Base-by-base conservation (phyloP, 192 early-diverging fungal genomes). In the Podila verticillata region DNA sequence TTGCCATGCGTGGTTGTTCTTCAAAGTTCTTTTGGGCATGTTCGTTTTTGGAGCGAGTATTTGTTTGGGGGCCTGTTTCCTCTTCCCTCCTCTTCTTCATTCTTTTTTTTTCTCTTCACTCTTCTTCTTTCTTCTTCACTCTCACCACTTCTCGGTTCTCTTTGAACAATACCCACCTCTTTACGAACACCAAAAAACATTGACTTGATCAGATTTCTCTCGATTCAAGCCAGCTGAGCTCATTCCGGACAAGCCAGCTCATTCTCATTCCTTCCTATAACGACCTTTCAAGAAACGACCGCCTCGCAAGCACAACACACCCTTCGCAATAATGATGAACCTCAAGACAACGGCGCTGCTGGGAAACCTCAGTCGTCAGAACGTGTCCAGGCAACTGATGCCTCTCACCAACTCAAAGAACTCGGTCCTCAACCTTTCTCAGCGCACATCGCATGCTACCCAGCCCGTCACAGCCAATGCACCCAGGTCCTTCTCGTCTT, bases 291-390 rank as follows among this genome's bases (percentile, higher is more conserved):
- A 26, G 24, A 24, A 1, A 54, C 44, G 44, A 47, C 51, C 12
- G 20, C 48, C 20, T 24, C 20, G 22, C 24, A 47, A 22, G 4
- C 36, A 34, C 60, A 51, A 31, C 48, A 24, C 22, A 13, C 3
- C 22, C 26, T 9, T 29, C 22, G 17, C 24, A 34, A 72, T 47
- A 13, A 72, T 80, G 77, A 80, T 72, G 70, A 80, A 72, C 60
- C 77, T 72, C 63, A 72, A 72, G 61, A 68, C 69, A 17, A 72
- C 77, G 5, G 70, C 77, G 7, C 31, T 80, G 49, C 61, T 80
- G 49, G 77, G 77, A n/a, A 80, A 72, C 61, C 29, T 80, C 60
- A 68, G 69, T 65, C 77, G 77, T 31, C 77, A 80, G 66, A 65
- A 65, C 72, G 77, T 80, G 4, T 72, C 77, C 17, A 65, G 69